These are phyloP conservation scores for Hibiscus mutabilis DNA, from an alignment of 345 rosid genomes.

Conservation along the genomic window DNA sequence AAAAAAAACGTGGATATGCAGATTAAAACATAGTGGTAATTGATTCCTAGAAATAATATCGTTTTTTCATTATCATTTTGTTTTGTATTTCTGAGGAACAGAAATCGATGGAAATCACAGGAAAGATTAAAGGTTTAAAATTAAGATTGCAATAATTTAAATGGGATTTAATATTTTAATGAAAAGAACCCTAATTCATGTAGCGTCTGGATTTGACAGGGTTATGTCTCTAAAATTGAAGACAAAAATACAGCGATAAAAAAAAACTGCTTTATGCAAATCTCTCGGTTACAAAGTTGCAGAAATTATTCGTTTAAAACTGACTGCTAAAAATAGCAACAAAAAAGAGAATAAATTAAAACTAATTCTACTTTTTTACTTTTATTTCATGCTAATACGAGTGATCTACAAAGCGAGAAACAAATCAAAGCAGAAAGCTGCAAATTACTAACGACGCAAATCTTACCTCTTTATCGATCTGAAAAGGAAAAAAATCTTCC, in stretches of 20 bases:
- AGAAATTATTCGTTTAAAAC: constrained; percentile 16
- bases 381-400: neutral
- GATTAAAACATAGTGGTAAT: neutral
- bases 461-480: constrained; percentile 8
- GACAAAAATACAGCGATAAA: constrained; percentile 16
- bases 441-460: neutral
- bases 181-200: constrained; percentile 21
- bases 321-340: constrained; percentile 7
- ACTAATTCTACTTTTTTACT: neutral
- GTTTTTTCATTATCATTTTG: too few species aligned
- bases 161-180: neutral
- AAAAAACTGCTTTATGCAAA: neutral
- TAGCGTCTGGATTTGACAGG: constrained; percentile 28
- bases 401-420: neutral
- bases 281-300: constrained; percentile 2
- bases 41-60: too few species aligned
- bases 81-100: constrained; percentile 8
- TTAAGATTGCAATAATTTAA: neutral
- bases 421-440: neutral
- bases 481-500: neutral
- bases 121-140: neutral
- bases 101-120: constrained; percentile 15
- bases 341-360: neutral
- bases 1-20: neutral
- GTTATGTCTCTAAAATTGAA: constrained; percentile 26